Percentiles rank a stretch among this genome's conserved stretches.
These are phyloP conservation scores for Lodderomyces parapsilosis DNA, from an alignment of 1,139 yeast species.

Conservation along the genomic window DNA sequence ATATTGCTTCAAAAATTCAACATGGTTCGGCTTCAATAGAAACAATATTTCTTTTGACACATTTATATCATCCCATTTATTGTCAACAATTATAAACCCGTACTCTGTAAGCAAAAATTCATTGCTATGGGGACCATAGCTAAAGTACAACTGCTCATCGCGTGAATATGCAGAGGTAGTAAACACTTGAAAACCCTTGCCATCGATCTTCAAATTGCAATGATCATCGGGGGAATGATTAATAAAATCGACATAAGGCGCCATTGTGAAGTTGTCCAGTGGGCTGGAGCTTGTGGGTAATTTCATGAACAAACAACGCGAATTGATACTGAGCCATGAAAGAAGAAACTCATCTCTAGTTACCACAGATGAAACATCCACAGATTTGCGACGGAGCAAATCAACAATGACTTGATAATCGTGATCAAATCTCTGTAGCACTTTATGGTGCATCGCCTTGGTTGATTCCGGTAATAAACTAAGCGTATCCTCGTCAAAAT, in stretches of 20 bases:
- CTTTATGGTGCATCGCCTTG: conserved; percentile 31
- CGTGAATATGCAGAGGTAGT: conserved; percentile 33
- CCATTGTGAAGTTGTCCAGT: conserved; percentile 79
- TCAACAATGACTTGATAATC: conserved; percentile 34
- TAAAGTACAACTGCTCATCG: conserved; percentile 64
- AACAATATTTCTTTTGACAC: conserved; percentile 43
- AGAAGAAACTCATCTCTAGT: conserved; percentile 41
- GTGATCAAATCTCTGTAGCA: conserved; percentile 31
- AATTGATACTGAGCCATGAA: conserved; percentile 86
- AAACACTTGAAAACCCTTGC: conserved; percentile 51
- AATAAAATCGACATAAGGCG: conserved; percentile 85
- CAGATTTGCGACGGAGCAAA: conserved; percentile 20
- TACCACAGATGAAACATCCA: conserved; percentile 8
- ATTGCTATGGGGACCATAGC: conserved; percentile 88
- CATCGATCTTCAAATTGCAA: conserved; percentile 49
- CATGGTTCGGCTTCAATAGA: conserved; percentile 28
- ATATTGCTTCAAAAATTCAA: conserved; percentile 44
- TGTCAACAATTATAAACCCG: conserved; percentile 64
- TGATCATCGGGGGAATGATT: conserved; percentile 67
- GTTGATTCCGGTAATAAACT: conserved; percentile 42
- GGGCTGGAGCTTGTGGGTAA: conserved; percentile 50
- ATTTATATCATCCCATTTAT: conserved; percentile 73
- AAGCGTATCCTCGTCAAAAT: conserved; percentile 43
- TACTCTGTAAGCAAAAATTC: conserved; percentile 81
- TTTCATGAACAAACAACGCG: conserved; percentile 84